Conservation (phyloP, 2,329 filamentous ascomycete genomes). For the Pseudocercospora crystallina region DNA sequence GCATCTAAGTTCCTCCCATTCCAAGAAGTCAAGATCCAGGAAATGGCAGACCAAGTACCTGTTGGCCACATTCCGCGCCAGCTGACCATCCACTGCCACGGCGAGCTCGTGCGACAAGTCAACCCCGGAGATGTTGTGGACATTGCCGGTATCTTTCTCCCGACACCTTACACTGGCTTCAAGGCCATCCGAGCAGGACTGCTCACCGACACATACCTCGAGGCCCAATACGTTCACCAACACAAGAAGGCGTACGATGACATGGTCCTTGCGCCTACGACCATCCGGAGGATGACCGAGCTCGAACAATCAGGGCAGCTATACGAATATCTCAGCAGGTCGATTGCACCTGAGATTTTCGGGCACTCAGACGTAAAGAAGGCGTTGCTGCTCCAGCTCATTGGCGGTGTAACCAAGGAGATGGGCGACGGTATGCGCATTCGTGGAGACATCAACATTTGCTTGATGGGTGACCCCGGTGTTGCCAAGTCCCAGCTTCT, state of each 20-base stretch:
- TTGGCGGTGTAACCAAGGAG: constrained; percentile 93
- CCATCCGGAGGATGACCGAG: constrained; percentile 80
- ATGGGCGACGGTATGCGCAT: constrained; percentile 99
- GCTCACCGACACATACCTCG: constrained; percentile 94
- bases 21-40: constrained; percentile 97
- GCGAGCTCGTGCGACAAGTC: constrained; percentile 78
- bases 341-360: constrained; percentile 95
- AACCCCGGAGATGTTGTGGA: constrained; percentile 95
- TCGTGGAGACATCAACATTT: constrained; percentile 97
- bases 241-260: constrained; percentile 99
- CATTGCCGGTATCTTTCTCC: constrained; percentile 91
- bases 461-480: constrained; percentile 98
- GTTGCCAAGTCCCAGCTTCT: constrained; percentile 98
- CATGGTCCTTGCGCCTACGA: constrained; percentile 76
- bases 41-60: constrained; percentile 98
- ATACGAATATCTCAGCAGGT: constrained; percentile 92
- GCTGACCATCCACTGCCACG: constrained; percentile 85
- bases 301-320: constrained; percentile 84
- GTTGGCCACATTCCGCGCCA: constrained; percentile 95
- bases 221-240: constrained; percentile 88
- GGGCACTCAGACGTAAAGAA: constrained; percentile 98
- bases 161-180: constrained; percentile 98
- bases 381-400: constrained; percentile 88
- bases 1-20: constrained; percentile 97
- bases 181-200: constrained; percentile 93